Percentiles rank a stretch among this genome's conserved stretches.
phyloP scores from a whole-genome alignment of 148 eudicot genomes.

The Camellia sinensis region DNA sequence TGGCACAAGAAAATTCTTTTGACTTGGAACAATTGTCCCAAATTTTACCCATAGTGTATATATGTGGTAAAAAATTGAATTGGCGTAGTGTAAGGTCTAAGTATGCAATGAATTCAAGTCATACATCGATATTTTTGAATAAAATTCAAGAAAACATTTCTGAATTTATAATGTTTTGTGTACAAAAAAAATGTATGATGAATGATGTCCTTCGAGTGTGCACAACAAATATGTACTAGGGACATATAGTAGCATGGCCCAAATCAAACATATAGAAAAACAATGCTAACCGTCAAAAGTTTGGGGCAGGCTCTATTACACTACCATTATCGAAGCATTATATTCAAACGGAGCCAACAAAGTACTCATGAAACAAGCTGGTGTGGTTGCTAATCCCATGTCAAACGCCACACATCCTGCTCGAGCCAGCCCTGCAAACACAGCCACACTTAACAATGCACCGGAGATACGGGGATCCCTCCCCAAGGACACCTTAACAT shows the following conservation, averaged over 20 bases:
- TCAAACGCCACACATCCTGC: conserved; percentile 68
- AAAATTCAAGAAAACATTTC: too few relatives aligned
- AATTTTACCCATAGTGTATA: too few relatives aligned
- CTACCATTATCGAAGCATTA: conserved; percentile 93
- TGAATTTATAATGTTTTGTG: too few relatives aligned
- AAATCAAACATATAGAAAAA: not conserved
- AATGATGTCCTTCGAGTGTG: not conserved
- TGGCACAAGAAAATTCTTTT: too few relatives aligned
- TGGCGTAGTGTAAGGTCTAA: too few relatives aligned
- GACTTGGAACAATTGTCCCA: too few relatives aligned
- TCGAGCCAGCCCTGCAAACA: conserved; percentile 68
- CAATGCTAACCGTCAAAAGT: conserved; percentile 3
- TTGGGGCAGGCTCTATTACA: not conserved
- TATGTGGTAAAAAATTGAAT: too few relatives aligned
- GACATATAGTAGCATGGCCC: not conserved
- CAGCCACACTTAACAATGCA: conserved; percentile 53
- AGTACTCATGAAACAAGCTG: conserved; percentile 97
- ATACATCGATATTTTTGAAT: too few relatives aligned
- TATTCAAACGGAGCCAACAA: conserved; percentile 65
- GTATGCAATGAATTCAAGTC: too few relatives aligned
- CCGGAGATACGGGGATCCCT: conserved; percentile 79
- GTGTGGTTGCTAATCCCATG: conserved; percentile 95
- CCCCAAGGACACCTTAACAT: conserved; percentile 67
- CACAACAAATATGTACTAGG: not conserved
- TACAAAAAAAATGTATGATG: too few relatives aligned